Percentiles rank a stretch among this genome's conserved stretches.
These are phyloP conservation scores for Cordyceps militaris DNA, from an alignment of 2,329 filamentous ascomycete species.

Conservation along the genomic window DNA sequence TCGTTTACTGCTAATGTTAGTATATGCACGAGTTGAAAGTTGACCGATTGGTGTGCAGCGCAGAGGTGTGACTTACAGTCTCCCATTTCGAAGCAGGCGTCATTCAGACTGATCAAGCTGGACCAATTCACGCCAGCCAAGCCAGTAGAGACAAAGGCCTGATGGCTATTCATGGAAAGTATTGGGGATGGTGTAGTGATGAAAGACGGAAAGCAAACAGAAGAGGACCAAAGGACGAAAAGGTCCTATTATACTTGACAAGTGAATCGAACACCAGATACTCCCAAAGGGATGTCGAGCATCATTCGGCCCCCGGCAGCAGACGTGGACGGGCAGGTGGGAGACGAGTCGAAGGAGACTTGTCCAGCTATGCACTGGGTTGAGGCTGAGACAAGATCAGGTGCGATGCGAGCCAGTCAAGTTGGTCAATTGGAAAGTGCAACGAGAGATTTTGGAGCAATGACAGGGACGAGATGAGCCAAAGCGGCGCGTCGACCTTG, in stretches of 20 bases:
- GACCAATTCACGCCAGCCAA: not conserved
- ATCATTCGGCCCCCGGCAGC: not conserved
- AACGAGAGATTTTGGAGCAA: not conserved
- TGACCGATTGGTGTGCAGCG: not conserved
- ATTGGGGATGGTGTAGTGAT: not conserved
- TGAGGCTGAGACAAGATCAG: not conserved
- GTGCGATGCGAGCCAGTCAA: not conserved
- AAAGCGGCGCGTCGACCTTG: slow-evolving; percentile 2
- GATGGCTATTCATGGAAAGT: slow-evolving; percentile 9
- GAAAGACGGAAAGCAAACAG: not conserved
- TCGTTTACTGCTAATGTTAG: slow-evolving; percentile 46
- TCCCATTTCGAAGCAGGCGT: not conserved
- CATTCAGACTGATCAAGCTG: not conserved
- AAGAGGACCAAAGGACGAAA: not conserved
- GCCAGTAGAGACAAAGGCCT: not conserved
- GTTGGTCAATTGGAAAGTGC: not conserved
- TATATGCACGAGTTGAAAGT: not conserved
- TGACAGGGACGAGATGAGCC: not conserved
- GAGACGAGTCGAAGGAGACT: not conserved
- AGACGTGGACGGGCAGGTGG: not conserved
- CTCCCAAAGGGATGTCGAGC: not conserved
- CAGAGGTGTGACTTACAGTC: not conserved
- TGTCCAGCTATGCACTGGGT: not conserved
- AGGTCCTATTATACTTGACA: not conserved
- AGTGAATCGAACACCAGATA: not conserved